Conservation (phyloP, 768 basidiomycete species). For the Mycena vulgaris region DNA sequence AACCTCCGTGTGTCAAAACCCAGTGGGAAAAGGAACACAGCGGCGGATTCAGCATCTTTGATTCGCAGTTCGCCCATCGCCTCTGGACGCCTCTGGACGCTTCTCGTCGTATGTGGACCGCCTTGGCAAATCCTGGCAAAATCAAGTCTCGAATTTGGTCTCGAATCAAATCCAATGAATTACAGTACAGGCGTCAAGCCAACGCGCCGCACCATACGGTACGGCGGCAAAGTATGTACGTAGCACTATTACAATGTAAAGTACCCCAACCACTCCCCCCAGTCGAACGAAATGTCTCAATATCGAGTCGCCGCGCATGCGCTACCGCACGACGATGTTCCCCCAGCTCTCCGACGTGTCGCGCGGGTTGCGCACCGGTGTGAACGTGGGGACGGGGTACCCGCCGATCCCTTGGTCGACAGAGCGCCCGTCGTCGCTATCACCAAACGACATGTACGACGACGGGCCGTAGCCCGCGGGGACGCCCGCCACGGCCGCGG, state of each 20-base stretch:
- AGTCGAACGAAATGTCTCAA: neutral
- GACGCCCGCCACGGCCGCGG: conserved; percentile 13
- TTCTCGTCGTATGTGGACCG: no score
- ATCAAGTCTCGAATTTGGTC: no score
- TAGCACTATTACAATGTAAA: neutral
- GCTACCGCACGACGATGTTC: conserved; percentile 7
- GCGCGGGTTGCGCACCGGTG: neutral
- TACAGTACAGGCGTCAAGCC: conserved; percentile 32
- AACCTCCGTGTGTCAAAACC: no score
- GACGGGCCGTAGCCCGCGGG: conserved; percentile 1
- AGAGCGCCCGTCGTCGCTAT: conserved; percentile 1
- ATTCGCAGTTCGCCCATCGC: no score
- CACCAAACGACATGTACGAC: conserved; percentile 26
- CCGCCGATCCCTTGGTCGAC: conserved; percentile 19
- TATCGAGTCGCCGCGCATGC: no score
- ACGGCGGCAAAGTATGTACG: neutral
- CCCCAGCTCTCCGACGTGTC: conserved; percentile 32
- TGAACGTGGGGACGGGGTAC: conserved; percentile 12
- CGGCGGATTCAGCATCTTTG: no score
- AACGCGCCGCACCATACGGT: neutral
- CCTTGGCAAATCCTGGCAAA: no score
- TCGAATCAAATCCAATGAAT: neutral
- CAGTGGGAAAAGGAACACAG: no score
- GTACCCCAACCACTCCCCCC: neutral
- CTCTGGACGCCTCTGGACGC: no score